Conservation (phyloP, 169 alveolate genomes). For the Theileria parva region DNA sequence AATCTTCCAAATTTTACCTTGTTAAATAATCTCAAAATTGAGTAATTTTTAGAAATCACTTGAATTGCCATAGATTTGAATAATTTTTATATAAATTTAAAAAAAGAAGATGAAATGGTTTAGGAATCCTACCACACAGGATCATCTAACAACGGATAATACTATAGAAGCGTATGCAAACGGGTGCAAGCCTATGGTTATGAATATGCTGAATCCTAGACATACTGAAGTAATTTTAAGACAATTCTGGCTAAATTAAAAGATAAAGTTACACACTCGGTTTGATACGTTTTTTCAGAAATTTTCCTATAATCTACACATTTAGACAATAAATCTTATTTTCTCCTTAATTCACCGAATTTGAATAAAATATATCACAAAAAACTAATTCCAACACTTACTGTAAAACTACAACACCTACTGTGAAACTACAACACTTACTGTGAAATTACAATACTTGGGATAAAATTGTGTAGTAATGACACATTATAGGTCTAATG, state of each 20-base stretch:
- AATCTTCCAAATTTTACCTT: neutral
- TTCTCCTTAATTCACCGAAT: neutral
- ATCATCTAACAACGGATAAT: neutral
- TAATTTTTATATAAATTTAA: neutral
- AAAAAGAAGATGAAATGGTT: constrained; percentile 7
- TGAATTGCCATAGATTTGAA: constrained; percentile 3
- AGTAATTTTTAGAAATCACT: neutral
- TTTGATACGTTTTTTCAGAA: no score
- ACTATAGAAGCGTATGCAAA: neutral
- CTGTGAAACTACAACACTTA: no score
- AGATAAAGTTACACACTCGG: neutral
- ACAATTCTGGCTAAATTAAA: neutral
- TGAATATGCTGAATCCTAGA: neutral
- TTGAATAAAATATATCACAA: neutral
- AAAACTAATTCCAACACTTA: no score
- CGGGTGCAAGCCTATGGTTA: constrained; percentile 1
- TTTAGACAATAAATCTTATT: neutral
- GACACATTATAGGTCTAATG: neutral
- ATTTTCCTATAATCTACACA: neutral
- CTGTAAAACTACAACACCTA: no score
- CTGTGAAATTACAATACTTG: no score
- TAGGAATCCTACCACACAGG: constrained; percentile 25
- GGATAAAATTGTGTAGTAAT: neutral
- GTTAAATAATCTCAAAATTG: constrained; percentile 13
- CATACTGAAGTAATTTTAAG: neutral